phyloP scores from a whole-genome alignment of 2,329 filamentous ascomycete genomes.

The Fusarium pseudonygamai region DNA sequence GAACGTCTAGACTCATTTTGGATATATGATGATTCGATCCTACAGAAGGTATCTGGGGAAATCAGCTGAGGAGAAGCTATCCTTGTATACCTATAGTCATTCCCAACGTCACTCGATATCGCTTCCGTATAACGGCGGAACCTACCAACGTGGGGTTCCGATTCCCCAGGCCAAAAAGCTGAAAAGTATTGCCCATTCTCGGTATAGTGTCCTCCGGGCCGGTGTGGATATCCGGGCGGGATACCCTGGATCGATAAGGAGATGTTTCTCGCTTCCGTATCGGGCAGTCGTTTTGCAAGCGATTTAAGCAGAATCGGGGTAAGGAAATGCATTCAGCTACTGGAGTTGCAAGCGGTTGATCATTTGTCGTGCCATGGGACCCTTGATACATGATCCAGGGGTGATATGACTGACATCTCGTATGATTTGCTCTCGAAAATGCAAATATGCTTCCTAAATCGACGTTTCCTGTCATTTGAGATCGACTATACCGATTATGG shows the following conservation, averaged over 20 bases:
- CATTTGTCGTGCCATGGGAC: not conserved
- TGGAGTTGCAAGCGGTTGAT: not conserved
- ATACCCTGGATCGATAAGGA: slow-evolving; percentile 9
- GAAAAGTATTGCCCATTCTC: slow-evolving; percentile 12
- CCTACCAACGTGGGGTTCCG: not conserved
- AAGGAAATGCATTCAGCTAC: not conserved
- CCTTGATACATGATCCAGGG: not conserved
- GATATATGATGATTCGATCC: not conserved
- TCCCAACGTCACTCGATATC: not conserved
- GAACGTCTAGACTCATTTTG: slow-evolving; percentile 36
- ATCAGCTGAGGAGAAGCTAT: slow-evolving; percentile 7
- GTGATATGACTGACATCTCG: not conserved
- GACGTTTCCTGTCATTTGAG: not conserved
- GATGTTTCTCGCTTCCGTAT: slow-evolving; percentile 5
- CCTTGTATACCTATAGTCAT: slow-evolving; percentile 16
- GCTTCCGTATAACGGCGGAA: not conserved
- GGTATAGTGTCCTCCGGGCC: slow-evolving; percentile 11
- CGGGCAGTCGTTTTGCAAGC: slow-evolving; percentile 19
- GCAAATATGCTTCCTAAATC: not conserved
- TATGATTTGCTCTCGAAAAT: not conserved
- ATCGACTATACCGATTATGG: not conserved
- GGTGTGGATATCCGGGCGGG: not conserved
- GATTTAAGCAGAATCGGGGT: not conserved
- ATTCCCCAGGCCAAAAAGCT: not conserved
- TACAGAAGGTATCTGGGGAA: not conserved